phyloP scores from a whole-genome alignment of 192 early-diverging fungal genomes.

The Backusella circina region DNA sequence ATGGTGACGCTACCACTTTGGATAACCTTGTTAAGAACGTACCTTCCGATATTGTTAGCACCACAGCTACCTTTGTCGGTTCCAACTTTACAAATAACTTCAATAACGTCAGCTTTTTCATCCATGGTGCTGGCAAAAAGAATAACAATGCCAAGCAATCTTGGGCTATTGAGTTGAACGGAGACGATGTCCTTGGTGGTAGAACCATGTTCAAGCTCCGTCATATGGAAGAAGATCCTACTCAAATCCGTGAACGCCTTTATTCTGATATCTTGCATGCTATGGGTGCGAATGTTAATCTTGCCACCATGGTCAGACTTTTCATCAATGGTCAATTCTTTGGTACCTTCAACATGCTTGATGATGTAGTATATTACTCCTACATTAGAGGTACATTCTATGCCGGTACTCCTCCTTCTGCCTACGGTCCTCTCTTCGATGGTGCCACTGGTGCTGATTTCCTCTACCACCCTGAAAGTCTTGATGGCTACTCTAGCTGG shows the following conservation, averaged over 20 bases:
- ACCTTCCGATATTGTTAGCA: background rate
- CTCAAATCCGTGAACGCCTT: slow-evolving; percentile 49
- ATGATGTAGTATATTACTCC: slow-evolving; percentile 43
- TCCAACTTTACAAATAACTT: slow-evolving; percentile 34
- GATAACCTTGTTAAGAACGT: slow-evolving; percentile 25
- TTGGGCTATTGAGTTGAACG: slow-evolving; percentile 35
- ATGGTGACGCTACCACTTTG: slow-evolving; percentile 20
- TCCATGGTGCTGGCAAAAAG: slow-evolving; percentile 46
- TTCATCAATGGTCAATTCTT: slow-evolving; percentile 42
- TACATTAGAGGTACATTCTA: slow-evolving; percentile 39
- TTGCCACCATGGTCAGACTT: slow-evolving; percentile 44
- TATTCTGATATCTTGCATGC: slow-evolving; percentile 43
- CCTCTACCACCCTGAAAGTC: slow-evolving; percentile 20
- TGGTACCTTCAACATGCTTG: slow-evolving; percentile 48
- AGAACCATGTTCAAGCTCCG: slow-evolving; percentile 46
- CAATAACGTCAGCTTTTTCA: slow-evolving; percentile 32
- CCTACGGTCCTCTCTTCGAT: slow-evolving; percentile 40
- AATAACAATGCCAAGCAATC: slow-evolving; percentile 50
- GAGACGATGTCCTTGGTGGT: slow-evolving; percentile 17
- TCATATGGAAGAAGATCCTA: slow-evolving; percentile 49
- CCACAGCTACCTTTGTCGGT: slow-evolving; percentile 32
- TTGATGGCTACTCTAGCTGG: slow-evolving; percentile 30
- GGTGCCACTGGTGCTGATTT: slow-evolving; percentile 43
- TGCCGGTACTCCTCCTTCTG: slow-evolving; percentile 26
- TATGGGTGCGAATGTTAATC: slow-evolving; percentile 39